These are phyloP conservation scores for Apiotrichum mycotoxinovorans DNA, from an alignment of 1,284 basidiomycete genomes.

Conservation along the genomic window DNA sequence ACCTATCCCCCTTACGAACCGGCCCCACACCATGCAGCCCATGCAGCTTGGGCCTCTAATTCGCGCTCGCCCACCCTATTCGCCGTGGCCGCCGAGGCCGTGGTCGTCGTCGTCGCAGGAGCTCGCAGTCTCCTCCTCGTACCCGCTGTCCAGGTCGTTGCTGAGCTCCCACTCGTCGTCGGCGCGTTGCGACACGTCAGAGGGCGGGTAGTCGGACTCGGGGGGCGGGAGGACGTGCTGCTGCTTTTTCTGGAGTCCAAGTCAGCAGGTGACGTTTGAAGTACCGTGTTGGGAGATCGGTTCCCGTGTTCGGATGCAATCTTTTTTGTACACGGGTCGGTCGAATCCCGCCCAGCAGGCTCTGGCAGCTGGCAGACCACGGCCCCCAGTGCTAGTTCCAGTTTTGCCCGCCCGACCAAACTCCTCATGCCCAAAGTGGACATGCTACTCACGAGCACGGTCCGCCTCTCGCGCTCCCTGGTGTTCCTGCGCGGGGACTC, in stretches of 20 bases:
- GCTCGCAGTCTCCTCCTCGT: slow-evolving; percentile 5
- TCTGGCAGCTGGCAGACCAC: no score
- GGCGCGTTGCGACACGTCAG: background rate
- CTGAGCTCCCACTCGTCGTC: slow-evolving; percentile 14
- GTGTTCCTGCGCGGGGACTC: background rate
- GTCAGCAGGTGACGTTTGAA: background rate
- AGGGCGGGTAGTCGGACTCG: background rate
- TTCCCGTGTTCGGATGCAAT: no score
- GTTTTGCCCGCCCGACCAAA: no score
- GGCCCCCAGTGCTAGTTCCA: no score
- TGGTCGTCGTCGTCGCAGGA: background rate
- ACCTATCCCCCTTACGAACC: no score
- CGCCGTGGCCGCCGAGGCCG: background rate
- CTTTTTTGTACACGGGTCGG: no score
- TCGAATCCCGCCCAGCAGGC: no score
- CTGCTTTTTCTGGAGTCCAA: background rate
- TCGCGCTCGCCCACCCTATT: background rate
- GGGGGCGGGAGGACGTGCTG: background rate
- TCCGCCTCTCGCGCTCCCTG: background rate
- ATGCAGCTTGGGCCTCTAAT: background rate
- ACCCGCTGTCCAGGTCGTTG: slow-evolving; percentile 8
- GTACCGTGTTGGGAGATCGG: no score
- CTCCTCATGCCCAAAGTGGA: no score
- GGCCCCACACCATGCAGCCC: no score
- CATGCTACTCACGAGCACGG: background rate